These are phyloP conservation scores for Santalum album DNA, from an alignment of 164 flowering plant genomes.

Conservation along the genomic window DNA sequence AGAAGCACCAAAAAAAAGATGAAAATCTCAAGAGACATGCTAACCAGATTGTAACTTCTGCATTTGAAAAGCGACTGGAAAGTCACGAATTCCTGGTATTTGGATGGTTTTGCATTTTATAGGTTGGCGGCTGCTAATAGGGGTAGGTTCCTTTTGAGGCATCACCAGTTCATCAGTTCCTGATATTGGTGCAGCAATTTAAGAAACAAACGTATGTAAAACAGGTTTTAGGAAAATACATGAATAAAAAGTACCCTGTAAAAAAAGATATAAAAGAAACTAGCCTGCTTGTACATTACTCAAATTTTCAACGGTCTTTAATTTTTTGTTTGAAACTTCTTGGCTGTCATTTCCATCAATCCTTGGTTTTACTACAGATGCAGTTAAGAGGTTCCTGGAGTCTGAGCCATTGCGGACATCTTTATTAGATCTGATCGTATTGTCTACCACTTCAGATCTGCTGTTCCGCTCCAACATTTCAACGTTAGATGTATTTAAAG, in stretches of 20 bases:
- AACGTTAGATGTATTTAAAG: no score
- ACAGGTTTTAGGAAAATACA: background rate
- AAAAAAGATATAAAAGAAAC: slow-evolving; percentile 5
- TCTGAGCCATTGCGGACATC: background rate
- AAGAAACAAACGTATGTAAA: no score
- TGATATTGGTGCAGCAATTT: background rate
- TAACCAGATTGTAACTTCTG: slow-evolving; percentile 5
- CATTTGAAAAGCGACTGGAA: background rate
- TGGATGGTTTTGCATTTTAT: background rate
- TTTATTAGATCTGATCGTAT: background rate
- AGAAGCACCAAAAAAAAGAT: no score
- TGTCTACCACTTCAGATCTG: background rate
- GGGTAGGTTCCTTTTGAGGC: background rate
- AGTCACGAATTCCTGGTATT: background rate
- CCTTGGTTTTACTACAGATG: background rate
- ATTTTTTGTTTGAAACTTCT: no score
- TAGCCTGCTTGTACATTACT: slow-evolving; percentile 4
- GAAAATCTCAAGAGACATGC: background rate
- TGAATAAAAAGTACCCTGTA: background rate
- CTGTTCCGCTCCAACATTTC: no score
- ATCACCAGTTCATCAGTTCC: background rate
- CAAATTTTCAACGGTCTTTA: background rate
- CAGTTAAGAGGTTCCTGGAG: background rate
- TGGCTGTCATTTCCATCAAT: slow-evolving; percentile 6
- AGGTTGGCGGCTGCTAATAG: background rate